Evolutionary conservation across 306 rosid genomes (phyloP), one percentile per base, ranked within the genome.

Genomic region (Benincasa hispida): DNA sequence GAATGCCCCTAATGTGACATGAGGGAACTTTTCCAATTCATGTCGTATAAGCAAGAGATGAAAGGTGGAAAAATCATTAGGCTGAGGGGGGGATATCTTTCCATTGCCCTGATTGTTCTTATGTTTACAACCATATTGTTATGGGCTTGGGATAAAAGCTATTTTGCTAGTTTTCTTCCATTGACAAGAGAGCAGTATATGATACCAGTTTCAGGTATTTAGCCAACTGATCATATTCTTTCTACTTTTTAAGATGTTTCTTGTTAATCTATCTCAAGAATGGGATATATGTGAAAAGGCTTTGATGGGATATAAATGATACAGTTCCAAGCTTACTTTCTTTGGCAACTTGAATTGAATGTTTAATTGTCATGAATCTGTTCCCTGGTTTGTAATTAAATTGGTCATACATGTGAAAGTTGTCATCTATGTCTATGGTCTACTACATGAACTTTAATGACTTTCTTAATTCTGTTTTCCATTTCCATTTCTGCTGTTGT

Each of bases 131-230:
- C 89, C 63, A 76, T 84, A 37, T 69, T 90, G 57, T 54, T 89
- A 77, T 90, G 91, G 94, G 82, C 83, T 56, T 94, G 91, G 91
- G 92, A 90, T 87, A 82, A 83, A 68, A 91, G 82, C 63, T 96
- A 87, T 54, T 79, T 94, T 72, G 81, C 84, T 28, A 72, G 42
- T 24, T 83, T 89, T 35, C 82, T 88, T 37, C 78, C 82, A 59
- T 76, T 80, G 25, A 83, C 89, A 59, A 87, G 77, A 81, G 85
- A 86, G 78, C 77, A 81, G 82, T 78, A 77, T 59, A 39, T 48
- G 54, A 37, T 69, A 3, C 80, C 93, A 90, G 93, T 94, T 90
- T 83, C 82, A 90, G 85, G 69, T 82, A 74, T 81, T 58, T 56
- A n/a, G 53, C 75, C 51, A 32, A 41, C 56, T 13, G 56, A 41